phyloP scores from a whole-genome alignment of 2,329 filamentous ascomycete genomes.

The Nothopassalora personata region DNA sequence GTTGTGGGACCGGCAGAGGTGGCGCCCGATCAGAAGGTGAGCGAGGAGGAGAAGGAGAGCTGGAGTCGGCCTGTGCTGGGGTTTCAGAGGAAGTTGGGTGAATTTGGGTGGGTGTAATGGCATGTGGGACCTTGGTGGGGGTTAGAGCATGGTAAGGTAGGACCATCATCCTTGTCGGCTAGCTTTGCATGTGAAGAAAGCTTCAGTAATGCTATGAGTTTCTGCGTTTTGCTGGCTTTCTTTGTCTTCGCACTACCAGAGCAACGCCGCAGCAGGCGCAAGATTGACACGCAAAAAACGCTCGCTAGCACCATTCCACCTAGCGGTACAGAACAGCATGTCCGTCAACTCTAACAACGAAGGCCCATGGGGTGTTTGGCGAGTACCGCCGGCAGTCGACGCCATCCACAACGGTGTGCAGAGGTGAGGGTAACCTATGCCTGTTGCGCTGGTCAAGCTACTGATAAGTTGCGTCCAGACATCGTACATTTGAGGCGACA shows the following conservation, averaged over 20 bases:
- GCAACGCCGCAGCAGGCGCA: background rate
- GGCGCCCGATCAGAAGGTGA: background rate
- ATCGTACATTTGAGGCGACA: too few species aligned
- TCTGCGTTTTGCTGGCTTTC: background rate
- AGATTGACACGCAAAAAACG: too few species aligned
- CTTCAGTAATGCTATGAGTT: background rate
- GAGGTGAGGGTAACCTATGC: background rate
- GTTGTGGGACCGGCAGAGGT: slow-evolving; percentile 17
- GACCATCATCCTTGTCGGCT: background rate
- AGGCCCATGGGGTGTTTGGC: too few species aligned
- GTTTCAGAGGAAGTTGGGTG: slow-evolving; percentile 7
- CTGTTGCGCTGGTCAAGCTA: too few species aligned
- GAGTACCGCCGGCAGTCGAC: too few species aligned
- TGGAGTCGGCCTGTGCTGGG: background rate
- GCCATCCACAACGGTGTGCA: background rate
- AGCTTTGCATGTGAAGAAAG: background rate
- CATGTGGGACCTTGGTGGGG: background rate
- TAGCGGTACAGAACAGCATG: too few species aligned
- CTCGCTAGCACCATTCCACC: too few species aligned
- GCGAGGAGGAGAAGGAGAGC: slow-evolving; percentile 2
- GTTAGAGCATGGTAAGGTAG: background rate
- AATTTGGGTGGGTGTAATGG: slow-evolving; percentile 11
- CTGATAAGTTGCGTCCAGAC: too few species aligned
- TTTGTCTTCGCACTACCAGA: background rate
- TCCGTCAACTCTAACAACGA: too few species aligned